These are phyloP conservation scores for Cercophora samala DNA, from an alignment of 495 filamentous ascomycete species.

Conservation along the genomic window DNA sequence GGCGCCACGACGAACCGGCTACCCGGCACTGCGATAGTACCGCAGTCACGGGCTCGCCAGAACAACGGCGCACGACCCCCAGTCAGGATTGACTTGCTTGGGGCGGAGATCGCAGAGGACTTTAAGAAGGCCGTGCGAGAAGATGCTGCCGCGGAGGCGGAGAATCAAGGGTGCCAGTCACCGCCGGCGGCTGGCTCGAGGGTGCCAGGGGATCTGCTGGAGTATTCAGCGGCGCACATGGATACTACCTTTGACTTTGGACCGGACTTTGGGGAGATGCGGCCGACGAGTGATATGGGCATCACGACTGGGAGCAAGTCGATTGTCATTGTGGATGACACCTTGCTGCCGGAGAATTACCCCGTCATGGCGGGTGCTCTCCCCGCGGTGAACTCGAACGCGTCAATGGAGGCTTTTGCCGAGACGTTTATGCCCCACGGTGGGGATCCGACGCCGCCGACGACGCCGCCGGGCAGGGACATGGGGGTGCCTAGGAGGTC, in stretches of 20 bases:
- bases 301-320: constrained; percentile 78
- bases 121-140: constrained; percentile 64
- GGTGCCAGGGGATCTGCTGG: constrained; percentile 25
- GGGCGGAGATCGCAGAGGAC: constrained; percentile 71
- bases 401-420: constrained; percentile 48
- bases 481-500: constrained; percentile 48
- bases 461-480: constrained; percentile 46
- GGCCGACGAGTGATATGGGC: constrained; percentile 46
- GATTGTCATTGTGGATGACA: constrained; percentile 83
- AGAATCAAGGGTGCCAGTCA: constrained; percentile 25
- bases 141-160: constrained; percentile 47
- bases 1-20: constrained; percentile 51
- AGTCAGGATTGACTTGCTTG: constrained; percentile 70
- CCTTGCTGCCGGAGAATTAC: constrained; percentile 39
- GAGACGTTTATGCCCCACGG: constrained; percentile 46
- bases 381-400: constrained; percentile 34
- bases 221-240: constrained; percentile 42
- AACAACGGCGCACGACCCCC: constrained; percentile 39
- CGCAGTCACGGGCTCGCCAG: constrained; percentile 47
- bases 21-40: constrained; percentile 53
- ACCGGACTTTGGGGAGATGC: constrained; percentile 20
- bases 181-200: constrained; percentile 16
- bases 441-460: constrained; percentile 51
- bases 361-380: constrained; percentile 49
- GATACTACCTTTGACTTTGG: constrained; percentile 28